Conservation (phyloP, 202 grass and related monocot species). For the Brachypodium distachyon region DNA sequence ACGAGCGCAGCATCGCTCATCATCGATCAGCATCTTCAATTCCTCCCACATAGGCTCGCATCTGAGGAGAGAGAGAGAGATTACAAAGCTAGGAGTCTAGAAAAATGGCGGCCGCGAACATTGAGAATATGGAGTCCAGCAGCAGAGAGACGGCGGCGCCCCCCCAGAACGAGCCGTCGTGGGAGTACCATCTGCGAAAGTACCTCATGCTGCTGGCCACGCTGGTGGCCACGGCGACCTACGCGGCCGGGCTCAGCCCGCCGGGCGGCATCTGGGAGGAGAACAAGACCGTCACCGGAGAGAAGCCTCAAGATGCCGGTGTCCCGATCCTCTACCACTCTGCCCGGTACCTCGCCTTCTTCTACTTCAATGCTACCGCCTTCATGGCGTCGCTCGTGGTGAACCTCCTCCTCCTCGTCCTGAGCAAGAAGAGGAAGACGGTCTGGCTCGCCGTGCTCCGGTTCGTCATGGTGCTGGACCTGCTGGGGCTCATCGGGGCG, state of each 20-base stretch:
- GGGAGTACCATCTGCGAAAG: constrained; percentile 13
- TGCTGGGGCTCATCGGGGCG: background rate
- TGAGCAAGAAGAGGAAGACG: background rate
- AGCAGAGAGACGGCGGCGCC: background rate
- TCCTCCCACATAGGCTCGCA: background rate
- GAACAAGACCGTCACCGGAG: background rate
- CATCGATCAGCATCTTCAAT: too few species aligned
- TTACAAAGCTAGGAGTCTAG: background rate
- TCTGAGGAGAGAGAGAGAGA: background rate
- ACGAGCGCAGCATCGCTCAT: background rate
- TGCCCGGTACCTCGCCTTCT: background rate
- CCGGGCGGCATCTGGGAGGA: constrained; percentile 32
- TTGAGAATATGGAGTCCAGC: background rate
- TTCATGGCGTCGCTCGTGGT: background rate
- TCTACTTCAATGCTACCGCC: constrained; percentile 24
- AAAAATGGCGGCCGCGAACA: background rate
- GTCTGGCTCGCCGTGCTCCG: background rate
- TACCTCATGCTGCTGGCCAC: constrained; percentile 31
- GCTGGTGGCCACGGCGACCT: constrained; percentile 27
- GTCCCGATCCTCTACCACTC: background rate
- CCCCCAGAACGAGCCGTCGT: background rate
- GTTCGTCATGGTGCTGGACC: background rate
- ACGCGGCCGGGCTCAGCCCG: constrained; percentile 11
- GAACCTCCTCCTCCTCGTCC: constrained; percentile 13
- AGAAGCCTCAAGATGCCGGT: background rate